Conservation (phyloP, 2,329 filamentous ascomycete species). For the Trichoderma sp. region DNA sequence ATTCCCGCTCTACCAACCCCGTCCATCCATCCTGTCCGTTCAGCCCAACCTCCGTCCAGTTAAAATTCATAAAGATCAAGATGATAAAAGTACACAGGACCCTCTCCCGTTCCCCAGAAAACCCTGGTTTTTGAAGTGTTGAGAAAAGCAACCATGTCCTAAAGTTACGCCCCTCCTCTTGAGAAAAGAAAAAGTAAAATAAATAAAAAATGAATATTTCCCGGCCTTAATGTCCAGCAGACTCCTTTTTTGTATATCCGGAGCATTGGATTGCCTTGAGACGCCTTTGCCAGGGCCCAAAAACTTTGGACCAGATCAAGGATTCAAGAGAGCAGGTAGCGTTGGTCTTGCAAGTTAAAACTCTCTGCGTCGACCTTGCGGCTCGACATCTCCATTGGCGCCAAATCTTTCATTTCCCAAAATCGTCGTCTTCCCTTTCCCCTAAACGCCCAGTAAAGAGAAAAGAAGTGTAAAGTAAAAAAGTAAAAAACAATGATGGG, state of each 20-base stretch:
- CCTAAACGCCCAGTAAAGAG: neutral
- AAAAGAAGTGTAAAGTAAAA: neutral
- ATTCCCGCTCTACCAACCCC: neutral
- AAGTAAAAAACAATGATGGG: neutral
- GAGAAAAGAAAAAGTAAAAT: neutral
- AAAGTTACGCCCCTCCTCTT: constrained; percentile 16
- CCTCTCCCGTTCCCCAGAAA: neutral
- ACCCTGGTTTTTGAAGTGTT: constrained; percentile 1
- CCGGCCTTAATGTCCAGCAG: neutral
- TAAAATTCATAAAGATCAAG: constrained; percentile 18
- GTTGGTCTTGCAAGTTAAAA: neutral
- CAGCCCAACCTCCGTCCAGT: neutral
- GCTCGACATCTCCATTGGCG: neutral
- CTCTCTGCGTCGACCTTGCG: constrained; percentile 4
- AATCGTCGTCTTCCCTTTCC: neutral
- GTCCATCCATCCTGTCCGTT: neutral
- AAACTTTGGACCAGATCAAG: neutral
- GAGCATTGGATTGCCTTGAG: neutral
- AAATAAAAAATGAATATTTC: neutral
- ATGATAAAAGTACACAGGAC: constrained; percentile 23
- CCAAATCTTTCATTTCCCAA: constrained; percentile 4
- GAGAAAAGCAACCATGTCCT: constrained; percentile 7
- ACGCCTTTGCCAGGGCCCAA: neutral
- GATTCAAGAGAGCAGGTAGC: neutral
- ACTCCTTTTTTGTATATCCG: constrained; percentile 14